phyloP scores from a whole-genome alignment of 2,329 filamentous ascomycete genomes.

The Arthrobotrys musiformis region DNA sequence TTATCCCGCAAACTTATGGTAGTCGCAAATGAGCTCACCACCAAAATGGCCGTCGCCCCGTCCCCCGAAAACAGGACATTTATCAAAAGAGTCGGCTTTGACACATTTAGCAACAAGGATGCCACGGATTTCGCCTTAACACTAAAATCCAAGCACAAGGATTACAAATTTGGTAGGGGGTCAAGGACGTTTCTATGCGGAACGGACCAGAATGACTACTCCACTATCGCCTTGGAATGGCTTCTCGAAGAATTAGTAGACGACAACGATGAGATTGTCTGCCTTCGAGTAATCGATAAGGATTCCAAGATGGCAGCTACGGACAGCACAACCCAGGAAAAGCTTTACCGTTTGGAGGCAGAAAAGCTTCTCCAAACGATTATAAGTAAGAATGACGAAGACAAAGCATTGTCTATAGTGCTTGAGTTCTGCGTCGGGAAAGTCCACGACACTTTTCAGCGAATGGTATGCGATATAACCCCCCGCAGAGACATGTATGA shows the following conservation, averaged over 20 bases:
- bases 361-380: conserved; percentile 78
- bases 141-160: conserved; percentile 84
- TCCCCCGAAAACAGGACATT: conserved; percentile 67
- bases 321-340: conserved; percentile 69
- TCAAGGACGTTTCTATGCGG: conserved; percentile 91
- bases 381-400: conserved; percentile 80
- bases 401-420: conserved; percentile 85
- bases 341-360: conserved; percentile 80
- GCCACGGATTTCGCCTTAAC: conserved; percentile 80
- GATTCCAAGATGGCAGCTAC: conserved; percentile 76
- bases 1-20: not conserved
- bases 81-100: conserved; percentile 76
- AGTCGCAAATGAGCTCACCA: conserved; percentile 38
- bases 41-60: conserved; percentile 43
- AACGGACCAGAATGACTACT: conserved; percentile 90
- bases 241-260: conserved; percentile 90
- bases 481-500: not conserved
- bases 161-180: conserved; percentile 81
- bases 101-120: conserved; percentile 76
- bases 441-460: conserved; percentile 88
- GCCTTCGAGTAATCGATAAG: conserved; percentile 86
- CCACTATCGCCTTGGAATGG: conserved; percentile 92
- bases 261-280: conserved; percentile 92
- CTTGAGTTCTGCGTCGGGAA: conserved; percentile 90
- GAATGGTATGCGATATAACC: conserved; percentile 72